Percentiles rank a stretch among this genome's conserved stretches.
These are phyloP conservation scores for Suillus tomentosus DNA, from an alignment of 768 basidiomycete genomes.

Conservation along the genomic window DNA sequence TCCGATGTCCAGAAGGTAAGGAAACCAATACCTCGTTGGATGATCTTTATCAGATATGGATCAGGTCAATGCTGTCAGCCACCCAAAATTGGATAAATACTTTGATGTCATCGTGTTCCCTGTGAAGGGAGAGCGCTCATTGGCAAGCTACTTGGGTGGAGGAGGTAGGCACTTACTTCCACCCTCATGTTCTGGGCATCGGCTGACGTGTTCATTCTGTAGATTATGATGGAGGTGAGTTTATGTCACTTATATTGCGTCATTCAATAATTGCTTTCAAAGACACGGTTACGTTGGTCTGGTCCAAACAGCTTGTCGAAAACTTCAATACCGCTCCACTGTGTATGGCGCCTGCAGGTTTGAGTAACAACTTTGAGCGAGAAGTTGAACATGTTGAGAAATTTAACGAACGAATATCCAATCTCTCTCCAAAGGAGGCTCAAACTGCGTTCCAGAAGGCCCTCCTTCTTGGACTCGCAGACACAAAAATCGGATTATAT, in stretches of 20 bases:
- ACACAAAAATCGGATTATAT: slow-evolving; percentile 58
- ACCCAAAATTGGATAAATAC: slow-evolving; percentile 48
- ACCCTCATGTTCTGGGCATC: neutral
- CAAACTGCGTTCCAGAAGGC: slow-evolving; percentile 46
- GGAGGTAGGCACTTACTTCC: slow-evolving; percentile 52
- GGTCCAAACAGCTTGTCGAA: slow-evolving; percentile 45
- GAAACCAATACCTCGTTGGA: neutral
- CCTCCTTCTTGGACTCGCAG: slow-evolving; percentile 52
- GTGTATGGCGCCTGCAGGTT: slow-evolving; percentile 40
- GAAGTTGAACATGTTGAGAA: slow-evolving; percentile 49
- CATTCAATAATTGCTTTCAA: neutral
- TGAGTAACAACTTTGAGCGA: slow-evolving; percentile 50
- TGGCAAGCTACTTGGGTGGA: slow-evolving; percentile 69
- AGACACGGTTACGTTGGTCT: slow-evolving; percentile 59
- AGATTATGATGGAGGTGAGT: slow-evolving; percentile 79
- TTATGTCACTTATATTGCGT: neutral
- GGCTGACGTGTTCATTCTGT: slow-evolving; percentile 5
- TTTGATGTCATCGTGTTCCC: slow-evolving; percentile 63
- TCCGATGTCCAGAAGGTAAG: slow-evolving; percentile 72
- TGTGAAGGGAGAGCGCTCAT: slow-evolving; percentile 52
- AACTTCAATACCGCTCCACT: slow-evolving; percentile 50
- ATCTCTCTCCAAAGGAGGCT: slow-evolving; percentile 27
- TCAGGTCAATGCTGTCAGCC: slow-evolving; percentile 62
- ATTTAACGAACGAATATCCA: slow-evolving; percentile 40
- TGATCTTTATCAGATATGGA: slow-evolving; percentile 4